Percentiles rank a stretch among this genome's conserved stretches.
These are phyloP conservation scores for Fusarium virguliforme DNA, from an alignment of 2,329 filamentous ascomycete genomes.

Conservation along the genomic window DNA sequence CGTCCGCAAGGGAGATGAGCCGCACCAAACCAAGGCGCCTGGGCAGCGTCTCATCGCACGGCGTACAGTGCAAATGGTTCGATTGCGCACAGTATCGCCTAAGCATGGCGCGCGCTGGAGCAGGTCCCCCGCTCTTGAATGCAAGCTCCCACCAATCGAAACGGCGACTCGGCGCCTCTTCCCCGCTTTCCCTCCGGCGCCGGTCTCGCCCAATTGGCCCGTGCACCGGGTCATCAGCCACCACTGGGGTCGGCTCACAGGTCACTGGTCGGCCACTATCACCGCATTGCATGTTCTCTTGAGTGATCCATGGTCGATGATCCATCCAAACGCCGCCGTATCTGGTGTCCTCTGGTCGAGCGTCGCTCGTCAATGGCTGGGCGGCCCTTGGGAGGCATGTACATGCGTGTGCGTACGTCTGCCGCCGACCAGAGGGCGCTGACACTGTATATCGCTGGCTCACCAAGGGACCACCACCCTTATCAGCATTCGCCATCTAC, in stretches of 20 bases:
- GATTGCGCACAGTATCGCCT: slow-evolving; percentile 23
- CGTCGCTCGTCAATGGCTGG: slow-evolving; percentile 26
- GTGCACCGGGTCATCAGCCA: slow-evolving; percentile 41
- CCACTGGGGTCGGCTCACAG: slow-evolving; percentile 19
- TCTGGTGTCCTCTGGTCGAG: slow-evolving; percentile 17
- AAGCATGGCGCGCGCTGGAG: slow-evolving; percentile 38
- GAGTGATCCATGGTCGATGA: slow-evolving; percentile 29
- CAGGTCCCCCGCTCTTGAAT: slow-evolving; percentile 41
- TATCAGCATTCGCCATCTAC: slow-evolving; percentile 49
- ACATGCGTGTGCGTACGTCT: slow-evolving; percentile 14
- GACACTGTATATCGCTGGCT: slow-evolving; percentile 30
- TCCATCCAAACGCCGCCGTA: slow-evolving; percentile 34
- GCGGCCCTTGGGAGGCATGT: slow-evolving; percentile 13
- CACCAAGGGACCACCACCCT: slow-evolving; percentile 30
- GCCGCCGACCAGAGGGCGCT: slow-evolving; percentile 12
- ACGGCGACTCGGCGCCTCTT: slow-evolving; percentile 25
- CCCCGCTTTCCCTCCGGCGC: slow-evolving; percentile 41
- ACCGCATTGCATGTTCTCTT: slow-evolving; percentile 43
- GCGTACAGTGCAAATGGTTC: not conserved
- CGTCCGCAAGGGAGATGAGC: slow-evolving; percentile 14
- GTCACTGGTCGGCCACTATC: slow-evolving; percentile 46
- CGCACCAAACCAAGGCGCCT: slow-evolving; percentile 1
- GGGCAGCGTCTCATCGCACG: slow-evolving; percentile 8
- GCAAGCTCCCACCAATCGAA: slow-evolving; percentile 40
- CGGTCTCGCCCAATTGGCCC: slow-evolving; percentile 35